phyloP scores from a whole-genome alignment of 768 basidiomycete species.

The Rhizopogon vulgaris region DNA sequence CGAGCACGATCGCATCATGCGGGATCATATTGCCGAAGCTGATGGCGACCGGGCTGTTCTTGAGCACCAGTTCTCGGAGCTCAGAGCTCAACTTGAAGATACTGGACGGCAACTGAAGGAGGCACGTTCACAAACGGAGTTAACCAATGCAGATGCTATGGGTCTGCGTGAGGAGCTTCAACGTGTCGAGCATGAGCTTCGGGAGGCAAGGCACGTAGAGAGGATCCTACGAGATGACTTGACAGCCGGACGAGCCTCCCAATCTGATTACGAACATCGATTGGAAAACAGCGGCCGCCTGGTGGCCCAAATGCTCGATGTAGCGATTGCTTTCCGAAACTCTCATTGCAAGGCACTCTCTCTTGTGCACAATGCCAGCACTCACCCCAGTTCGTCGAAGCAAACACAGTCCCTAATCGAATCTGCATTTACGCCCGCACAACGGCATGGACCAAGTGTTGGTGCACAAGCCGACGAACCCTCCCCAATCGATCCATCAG shows the following conservation, averaged over 20 bases:
- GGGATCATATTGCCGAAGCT: slow-evolving; percentile 88
- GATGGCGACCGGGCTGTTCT: slow-evolving; percentile 91
- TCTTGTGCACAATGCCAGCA: slow-evolving; percentile 50
- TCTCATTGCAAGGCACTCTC: slow-evolving; percentile 70
- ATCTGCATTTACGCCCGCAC: slow-evolving; percentile 40
- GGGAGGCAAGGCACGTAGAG: slow-evolving; percentile 62
- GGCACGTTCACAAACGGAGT: slow-evolving; percentile 50
- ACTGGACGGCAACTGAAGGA: slow-evolving; percentile 60
- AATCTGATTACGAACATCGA: slow-evolving; percentile 60
- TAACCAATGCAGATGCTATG: slow-evolving; percentile 61
- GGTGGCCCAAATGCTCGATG: slow-evolving; percentile 76
- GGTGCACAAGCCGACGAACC: slow-evolving; percentile 55
- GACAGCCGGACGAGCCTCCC: slow-evolving; percentile 59
- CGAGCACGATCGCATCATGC: slow-evolving; percentile 59
- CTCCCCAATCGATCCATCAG: slow-evolving; percentile 71
- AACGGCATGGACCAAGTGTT: slow-evolving; percentile 35
- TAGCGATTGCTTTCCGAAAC: slow-evolving; percentile 71
- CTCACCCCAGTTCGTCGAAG: slow-evolving; percentile 46
- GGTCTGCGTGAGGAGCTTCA: slow-evolving; percentile 71
- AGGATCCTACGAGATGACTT: slow-evolving; percentile 69
- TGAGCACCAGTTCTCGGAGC: slow-evolving; percentile 79
- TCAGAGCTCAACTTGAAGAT: slow-evolving; percentile 57
- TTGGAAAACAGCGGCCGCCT: slow-evolving; percentile 62
- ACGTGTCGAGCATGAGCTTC: slow-evolving; percentile 62
- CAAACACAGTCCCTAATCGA: slow-evolving; percentile 41